phyloP scores from a whole-genome alignment of 768 basidiomycete species.

The Podaxis rugospora region DNA sequence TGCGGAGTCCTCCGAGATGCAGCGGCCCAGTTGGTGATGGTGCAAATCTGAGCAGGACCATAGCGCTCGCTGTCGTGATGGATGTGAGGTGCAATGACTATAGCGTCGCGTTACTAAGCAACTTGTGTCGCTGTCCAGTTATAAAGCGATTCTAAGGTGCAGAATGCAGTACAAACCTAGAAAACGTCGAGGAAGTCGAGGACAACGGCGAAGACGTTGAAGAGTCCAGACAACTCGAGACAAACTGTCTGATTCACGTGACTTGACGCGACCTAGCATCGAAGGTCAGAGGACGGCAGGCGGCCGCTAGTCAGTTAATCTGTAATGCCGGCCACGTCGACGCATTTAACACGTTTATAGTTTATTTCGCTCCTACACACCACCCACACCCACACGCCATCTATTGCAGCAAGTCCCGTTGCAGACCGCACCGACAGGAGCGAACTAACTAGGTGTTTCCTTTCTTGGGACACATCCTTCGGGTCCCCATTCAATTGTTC shows the following conservation, averaged over 20 bases:
- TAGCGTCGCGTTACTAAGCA: not conserved
- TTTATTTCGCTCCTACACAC: not conserved
- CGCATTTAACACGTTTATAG: not conserved
- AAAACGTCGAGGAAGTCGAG: not conserved
- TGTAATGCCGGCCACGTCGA: not conserved
- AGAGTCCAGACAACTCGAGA: not conserved
- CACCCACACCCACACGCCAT: not conserved
- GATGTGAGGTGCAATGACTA: not conserved
- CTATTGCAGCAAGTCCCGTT: not conserved
- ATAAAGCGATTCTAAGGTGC: not conserved
- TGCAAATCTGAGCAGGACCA: constrained; percentile 83
- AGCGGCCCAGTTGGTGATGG: constrained; percentile 95
- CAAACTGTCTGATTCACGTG: not conserved
- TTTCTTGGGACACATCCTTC: not conserved
- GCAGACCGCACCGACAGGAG: not conserved
- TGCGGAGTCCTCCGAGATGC: constrained; percentile 92
- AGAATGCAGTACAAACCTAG: not conserved
- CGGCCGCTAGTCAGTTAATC: not conserved
- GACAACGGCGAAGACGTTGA: not conserved
- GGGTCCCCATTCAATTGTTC: not conserved
- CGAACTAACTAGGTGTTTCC: not conserved
- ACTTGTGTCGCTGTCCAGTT: not conserved
- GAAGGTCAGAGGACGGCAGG: not conserved
- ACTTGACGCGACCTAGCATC: not conserved
- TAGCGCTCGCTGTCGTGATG: constrained; percentile 1